phyloP scores from a whole-genome alignment of 495 filamentous ascomycete species.

The Tuber calosporum region DNA sequence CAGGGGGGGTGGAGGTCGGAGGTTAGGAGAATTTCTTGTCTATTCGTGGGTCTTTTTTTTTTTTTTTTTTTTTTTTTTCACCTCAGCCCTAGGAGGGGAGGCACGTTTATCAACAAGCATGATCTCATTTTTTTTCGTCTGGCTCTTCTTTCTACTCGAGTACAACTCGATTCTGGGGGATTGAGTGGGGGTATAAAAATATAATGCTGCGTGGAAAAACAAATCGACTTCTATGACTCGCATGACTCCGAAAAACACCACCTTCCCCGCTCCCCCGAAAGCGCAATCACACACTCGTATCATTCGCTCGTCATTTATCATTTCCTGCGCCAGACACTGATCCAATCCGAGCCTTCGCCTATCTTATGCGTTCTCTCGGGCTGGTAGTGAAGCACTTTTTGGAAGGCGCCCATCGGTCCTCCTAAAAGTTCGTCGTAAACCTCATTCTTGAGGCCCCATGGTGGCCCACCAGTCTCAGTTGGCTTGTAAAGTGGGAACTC shows the following conservation, averaged over 20 bases:
- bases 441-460: slow-evolving; percentile 56
- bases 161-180: not conserved
- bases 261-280: slow-evolving; percentile 3
- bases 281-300: not conserved
- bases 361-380: slow-evolving; percentile 62
- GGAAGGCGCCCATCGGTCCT: slow-evolving; percentile 41
- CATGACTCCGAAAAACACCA: not conserved
- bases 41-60: not conserved
- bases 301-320: not conserved
- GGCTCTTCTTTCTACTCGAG: not conserved
- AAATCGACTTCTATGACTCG: not conserved
- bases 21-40: not conserved
- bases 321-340: slow-evolving; percentile 50
- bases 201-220: not conserved
- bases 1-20: not conserved
- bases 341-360: slow-evolving; percentile 56
- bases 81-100: not conserved
- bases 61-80: not conserved
- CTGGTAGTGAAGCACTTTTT: slow-evolving; percentile 57
- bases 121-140: not conserved
- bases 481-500: slow-evolving; percentile 73
- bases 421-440: slow-evolving; percentile 56
- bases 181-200: not conserved
- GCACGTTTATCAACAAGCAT: not conserved
- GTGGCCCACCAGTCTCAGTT: slow-evolving; percentile 58